Evolutionary conservation across 2,329 filamentous ascomycete genomes (phyloP), one percentile per base, ranked within the genome.

Genomic region (Diaporthe ilicicola): DNA sequence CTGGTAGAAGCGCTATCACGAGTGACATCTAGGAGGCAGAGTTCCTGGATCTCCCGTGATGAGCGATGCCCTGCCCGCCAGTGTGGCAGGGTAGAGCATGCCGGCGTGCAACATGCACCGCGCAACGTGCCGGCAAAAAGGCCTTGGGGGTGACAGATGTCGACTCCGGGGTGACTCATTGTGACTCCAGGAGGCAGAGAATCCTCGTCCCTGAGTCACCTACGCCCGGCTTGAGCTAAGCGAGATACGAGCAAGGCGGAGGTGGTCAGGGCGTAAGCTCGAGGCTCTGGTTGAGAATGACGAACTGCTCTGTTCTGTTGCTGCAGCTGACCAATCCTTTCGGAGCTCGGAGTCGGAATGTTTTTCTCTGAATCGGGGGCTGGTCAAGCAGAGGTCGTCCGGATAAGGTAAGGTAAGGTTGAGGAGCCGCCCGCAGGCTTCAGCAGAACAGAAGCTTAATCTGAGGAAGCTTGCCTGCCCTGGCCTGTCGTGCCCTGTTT

Each of bases 151-250:
- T 37, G 44, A 53, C 34, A 15, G 32, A n/a, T 24, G 34, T 67
- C 37, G n/a, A 37, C n/a, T 12, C 27, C 62, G 39, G 71, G 68
- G 71, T 72, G 71, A 72, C 48, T 72, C 71, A 72, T 56, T 61
- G 46, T 59, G 68, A 50, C 39, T 56, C 42, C 46, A 24, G 53
- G 29, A 24, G 13, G n/a, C 59, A 39, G 34, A 39, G 34, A 59
- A 66, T 37, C 46, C 55, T 67, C 19, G 54, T 32, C 22, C 39
- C 62, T 72, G 71, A 72, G 71, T 72, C 71, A 72, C 64, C 71
- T 34, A n/a, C 15, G 37, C 55, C 34, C 4, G 32, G 4, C 9
- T 34, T 34, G 32, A 29, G 55, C 55, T 59, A 59, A 59, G 55
- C 55, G 55, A 59, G 55, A 59, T 44, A 13, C 37, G 55, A 42